phyloP scores from a whole-genome alignment of 2,329 filamentous ascomycete species.

The Penicillium sp. region DNA sequence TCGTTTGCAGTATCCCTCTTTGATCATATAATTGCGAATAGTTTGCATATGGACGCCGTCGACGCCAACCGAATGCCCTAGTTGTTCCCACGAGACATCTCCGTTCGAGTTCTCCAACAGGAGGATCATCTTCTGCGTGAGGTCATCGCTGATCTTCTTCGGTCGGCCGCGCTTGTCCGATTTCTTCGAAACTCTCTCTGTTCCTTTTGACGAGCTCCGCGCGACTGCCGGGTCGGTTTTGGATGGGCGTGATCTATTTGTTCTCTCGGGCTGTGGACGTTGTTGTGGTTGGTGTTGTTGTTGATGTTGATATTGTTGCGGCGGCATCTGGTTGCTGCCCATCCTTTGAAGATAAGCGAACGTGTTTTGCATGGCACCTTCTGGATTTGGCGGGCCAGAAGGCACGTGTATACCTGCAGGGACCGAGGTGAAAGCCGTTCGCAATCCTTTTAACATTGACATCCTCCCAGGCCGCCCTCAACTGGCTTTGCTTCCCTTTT shows the following conservation, averaged over 20 bases:
- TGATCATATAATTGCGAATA: conserved; percentile 17
- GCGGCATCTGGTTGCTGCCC: conserved; percentile 7
- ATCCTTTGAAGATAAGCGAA: conserved; percentile 11
- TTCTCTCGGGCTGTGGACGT: conserved; percentile 5
- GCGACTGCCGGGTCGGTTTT: not conserved
- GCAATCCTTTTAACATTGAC: conserved; percentile 11
- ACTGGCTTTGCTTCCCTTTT: not conserved
- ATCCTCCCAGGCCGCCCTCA: not conserved
- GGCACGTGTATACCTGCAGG: conserved; percentile 4
- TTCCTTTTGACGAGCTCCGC: conserved; percentile 1
- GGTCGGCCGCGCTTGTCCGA: conserved; percentile 14
- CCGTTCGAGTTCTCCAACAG: conserved; percentile 14
- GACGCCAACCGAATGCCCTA: conserved; percentile 15
- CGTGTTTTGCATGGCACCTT: conserved; percentile 4
- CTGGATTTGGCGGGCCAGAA: not conserved
- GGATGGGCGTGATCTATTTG: conserved; percentile 4
- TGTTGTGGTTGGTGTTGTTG: not conserved
- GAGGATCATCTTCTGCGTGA: conserved; percentile 16
- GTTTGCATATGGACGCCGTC: conserved; percentile 17
- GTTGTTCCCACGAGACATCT: conserved; percentile 14
- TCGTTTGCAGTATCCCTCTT: conserved; percentile 16
- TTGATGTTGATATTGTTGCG: not conserved
- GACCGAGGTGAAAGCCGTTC: conserved; percentile 1
- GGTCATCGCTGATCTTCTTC: conserved; percentile 17
- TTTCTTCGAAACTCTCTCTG: conserved; percentile 10